These are phyloP conservation scores for Antarctomyces pellizariae DNA, from an alignment of 495 filamentous ascomycete genomes.

Conservation along the genomic window DNA sequence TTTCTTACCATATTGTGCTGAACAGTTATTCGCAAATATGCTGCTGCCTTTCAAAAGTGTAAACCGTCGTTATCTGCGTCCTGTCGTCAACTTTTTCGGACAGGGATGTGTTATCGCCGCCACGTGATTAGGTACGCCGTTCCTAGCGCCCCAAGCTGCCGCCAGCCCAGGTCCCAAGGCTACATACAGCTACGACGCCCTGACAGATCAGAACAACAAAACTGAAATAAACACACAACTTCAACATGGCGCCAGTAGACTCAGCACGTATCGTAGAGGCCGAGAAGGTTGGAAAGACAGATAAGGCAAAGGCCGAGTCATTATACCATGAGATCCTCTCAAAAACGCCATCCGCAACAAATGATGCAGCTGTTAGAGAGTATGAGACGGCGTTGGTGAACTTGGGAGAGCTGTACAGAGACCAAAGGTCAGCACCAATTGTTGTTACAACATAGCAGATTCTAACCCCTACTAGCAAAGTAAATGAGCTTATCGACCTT, in stretches of 20 bases:
- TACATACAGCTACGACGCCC: not conserved
- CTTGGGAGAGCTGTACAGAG: conserved; percentile 77
- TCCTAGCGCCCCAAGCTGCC: no score
- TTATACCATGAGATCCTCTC: conserved; percentile 78
- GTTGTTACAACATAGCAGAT: not conserved
- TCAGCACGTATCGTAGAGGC: conserved; percentile 39
- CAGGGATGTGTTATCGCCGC: no score
- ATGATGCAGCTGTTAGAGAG: conserved; percentile 61
- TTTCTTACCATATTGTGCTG: no score
- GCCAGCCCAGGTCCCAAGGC: conserved; percentile 1
- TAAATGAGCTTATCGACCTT: conserved; percentile 72
- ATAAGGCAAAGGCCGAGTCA: conserved; percentile 56
- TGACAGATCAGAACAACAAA: conserved; percentile 2
- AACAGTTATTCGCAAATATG: no score
- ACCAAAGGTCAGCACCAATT: conserved; percentile 36
- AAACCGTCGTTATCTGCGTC: no score
- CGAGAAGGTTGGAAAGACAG: conserved; percentile 53
- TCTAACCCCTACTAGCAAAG: conserved; percentile 25
- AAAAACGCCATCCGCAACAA: conserved; percentile 52
- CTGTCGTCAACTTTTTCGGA: no score
- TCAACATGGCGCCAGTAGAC: conserved; percentile 22
- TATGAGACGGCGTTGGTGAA: conserved; percentile 69
- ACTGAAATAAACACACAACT: conserved; percentile 4
- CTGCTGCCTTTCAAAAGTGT: no score
- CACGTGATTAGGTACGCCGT: no score